Percentiles rank a stretch among this genome's conserved stretches.
Evolutionary conservation across 768 basidiomycete species (phyloP).

Genomic region (Boletus huronensis): DNA sequence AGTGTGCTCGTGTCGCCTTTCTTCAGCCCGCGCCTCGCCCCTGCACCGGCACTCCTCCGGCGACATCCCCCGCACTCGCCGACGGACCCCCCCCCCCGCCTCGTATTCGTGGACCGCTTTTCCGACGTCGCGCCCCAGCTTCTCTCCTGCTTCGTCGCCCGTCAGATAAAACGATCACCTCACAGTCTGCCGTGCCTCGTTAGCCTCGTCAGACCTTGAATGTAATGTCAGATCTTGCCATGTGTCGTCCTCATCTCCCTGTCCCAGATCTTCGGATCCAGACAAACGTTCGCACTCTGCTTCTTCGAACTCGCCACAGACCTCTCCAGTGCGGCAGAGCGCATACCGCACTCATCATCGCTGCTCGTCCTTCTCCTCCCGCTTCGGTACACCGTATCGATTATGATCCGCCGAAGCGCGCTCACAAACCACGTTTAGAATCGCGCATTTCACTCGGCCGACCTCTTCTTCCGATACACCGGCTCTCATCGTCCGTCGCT

Average conservation of each 20-base stretch:
- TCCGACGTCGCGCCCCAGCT: no score
- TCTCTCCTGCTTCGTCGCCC: not conserved
- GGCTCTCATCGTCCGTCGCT: slow-evolving; percentile 6
- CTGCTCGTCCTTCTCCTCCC: not conserved
- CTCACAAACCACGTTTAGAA: slow-evolving; percentile 15
- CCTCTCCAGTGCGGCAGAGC: slow-evolving; percentile 21
- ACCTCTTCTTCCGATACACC: slow-evolving; percentile 10
- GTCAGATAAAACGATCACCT: not conserved
- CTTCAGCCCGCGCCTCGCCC: no score
- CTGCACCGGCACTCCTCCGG: no score
- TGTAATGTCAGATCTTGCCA: no score
- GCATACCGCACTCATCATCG: slow-evolving; percentile 9
- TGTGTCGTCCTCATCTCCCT: slow-evolving; percentile 8
- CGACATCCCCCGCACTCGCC: no score
- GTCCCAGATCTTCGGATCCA: slow-evolving; percentile 16
- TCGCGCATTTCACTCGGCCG: slow-evolving; percentile 15
- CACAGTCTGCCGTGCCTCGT: no score
- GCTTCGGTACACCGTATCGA: slow-evolving; percentile 7
- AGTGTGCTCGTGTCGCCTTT: not conserved
- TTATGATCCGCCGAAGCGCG: slow-evolving; percentile 22
- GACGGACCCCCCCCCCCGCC: no score
- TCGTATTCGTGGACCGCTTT: no score
- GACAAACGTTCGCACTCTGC: not conserved
- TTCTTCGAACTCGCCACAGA: slow-evolving; percentile 14
- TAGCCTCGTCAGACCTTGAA: no score